These are phyloP conservation scores for Kwoniella dendrophila DNA, from an alignment of 768 basidiomycete species.

Conservation along the genomic window DNA sequence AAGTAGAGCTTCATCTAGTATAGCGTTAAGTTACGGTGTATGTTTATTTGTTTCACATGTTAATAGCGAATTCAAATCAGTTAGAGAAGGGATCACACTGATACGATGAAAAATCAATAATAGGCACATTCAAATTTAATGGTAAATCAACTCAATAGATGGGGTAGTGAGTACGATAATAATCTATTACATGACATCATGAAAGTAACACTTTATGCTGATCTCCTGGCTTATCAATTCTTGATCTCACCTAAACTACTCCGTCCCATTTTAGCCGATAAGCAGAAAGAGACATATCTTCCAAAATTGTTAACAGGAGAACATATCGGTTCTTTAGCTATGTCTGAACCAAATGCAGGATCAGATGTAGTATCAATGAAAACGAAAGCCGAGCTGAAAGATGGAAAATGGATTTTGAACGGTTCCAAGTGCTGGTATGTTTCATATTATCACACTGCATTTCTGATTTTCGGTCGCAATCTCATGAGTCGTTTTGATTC, in stretches of 20 bases:
- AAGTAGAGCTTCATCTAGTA: slow-evolving; percentile 84
- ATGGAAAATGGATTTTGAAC: slow-evolving; percentile 57
- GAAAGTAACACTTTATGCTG: not conserved
- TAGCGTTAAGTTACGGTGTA: slow-evolving; percentile 65
- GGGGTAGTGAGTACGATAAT: slow-evolving; percentile 51
- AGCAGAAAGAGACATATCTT: slow-evolving; percentile 82
- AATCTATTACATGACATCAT: not conserved
- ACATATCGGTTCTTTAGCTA: slow-evolving; percentile 82
- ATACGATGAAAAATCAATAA: not conserved
- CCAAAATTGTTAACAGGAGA: slow-evolving; percentile 73
- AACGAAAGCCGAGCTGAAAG: slow-evolving; percentile 67
- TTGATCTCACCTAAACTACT: not conserved
- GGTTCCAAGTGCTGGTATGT: slow-evolving; percentile 91
- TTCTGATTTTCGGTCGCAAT: no score
- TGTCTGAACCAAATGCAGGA: slow-evolving; percentile 90
- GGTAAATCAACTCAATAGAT: slow-evolving; percentile 50
- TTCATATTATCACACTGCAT: not conserved
- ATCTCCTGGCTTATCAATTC: not conserved
- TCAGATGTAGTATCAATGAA: slow-evolving; percentile 96
- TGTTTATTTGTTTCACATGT: slow-evolving; percentile 6
- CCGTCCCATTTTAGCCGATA: slow-evolving; percentile 38
- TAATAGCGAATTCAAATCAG: no score
- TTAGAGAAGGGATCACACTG: not conserved
- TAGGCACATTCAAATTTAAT: slow-evolving; percentile 52
- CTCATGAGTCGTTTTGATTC: no score